Percentiles rank a stretch among this genome's conserved stretches.
phyloP scores from a whole-genome alignment of 352 stramenopile species.

The Phytophthora pluvialis region DNA sequence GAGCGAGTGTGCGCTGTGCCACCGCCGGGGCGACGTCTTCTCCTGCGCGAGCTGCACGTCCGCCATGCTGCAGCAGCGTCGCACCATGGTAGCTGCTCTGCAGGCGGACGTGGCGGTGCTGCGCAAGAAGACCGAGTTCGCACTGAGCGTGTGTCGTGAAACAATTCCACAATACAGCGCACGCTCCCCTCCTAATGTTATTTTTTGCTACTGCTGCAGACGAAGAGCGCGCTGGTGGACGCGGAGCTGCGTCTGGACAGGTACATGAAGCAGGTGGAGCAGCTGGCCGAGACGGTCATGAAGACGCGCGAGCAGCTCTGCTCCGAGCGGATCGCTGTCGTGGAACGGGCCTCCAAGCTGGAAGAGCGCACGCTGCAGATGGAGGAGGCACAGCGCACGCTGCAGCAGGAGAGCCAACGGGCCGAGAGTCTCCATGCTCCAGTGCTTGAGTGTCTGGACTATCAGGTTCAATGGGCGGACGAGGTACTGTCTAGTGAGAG shows the following conservation, averaged over 20 bases:
- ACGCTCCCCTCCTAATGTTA: neutral
- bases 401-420: constrained; percentile 41
- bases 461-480: constrained; percentile 68
- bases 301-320: constrained; percentile 74
- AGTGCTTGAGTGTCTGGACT: constrained; percentile 68
- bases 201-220: constrained; percentile 32
- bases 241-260: constrained; percentile 56
- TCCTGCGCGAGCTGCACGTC: constrained; percentile 70
- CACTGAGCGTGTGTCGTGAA: constrained; percentile 54
- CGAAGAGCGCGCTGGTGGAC: constrained; percentile 56
- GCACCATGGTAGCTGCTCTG: constrained; percentile 76
- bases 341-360: constrained; percentile 59
- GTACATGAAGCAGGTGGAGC: constrained; percentile 65
- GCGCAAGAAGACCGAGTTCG: constrained; percentile 78
- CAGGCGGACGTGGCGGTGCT: constrained; percentile 82
- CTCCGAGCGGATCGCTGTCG: constrained; percentile 65
- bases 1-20: constrained; percentile 69
- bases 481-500: constrained; percentile 37
- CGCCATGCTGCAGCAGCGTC: constrained; percentile 74
- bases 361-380: constrained; percentile 51
- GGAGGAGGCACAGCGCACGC: constrained; percentile 50
- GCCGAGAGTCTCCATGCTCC: constrained; percentile 51
- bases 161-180: constrained; percentile 9
- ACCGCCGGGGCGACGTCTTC: constrained; percentile 53
- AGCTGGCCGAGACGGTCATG: constrained; percentile 67